Conservation (phyloP, 2,329 filamentous ascomycete species). For the Myotisia sp. region DNA sequence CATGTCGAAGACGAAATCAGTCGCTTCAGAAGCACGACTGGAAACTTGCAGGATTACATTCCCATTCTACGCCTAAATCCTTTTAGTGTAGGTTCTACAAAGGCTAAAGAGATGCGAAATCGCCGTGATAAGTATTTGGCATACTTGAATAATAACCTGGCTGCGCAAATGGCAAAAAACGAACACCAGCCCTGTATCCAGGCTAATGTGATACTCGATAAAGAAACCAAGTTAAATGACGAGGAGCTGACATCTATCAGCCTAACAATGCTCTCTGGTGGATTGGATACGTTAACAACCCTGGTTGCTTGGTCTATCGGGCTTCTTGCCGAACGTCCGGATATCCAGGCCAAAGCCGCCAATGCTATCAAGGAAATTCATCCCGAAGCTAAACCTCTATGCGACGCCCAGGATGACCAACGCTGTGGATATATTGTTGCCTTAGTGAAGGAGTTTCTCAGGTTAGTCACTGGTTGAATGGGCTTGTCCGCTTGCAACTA, state of each 20-base stretch:
- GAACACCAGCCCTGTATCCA: slow-evolving; percentile 52
- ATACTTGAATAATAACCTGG: slow-evolving; percentile 43
- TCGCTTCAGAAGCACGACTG: slow-evolving; percentile 45
- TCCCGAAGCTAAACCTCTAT: slow-evolving; percentile 40
- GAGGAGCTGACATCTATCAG: slow-evolving; percentile 52
- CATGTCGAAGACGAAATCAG: slow-evolving; percentile 49
- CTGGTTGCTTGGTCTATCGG: slow-evolving; percentile 52
- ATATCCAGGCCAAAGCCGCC: slow-evolving; percentile 48
- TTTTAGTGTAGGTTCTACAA: slow-evolving; percentile 43
- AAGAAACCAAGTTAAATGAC: slow-evolving; percentile 47
- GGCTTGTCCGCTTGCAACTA: no score
- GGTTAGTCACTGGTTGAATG: no score
- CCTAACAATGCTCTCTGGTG: slow-evolving; percentile 54
- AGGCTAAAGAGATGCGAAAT: slow-evolving; percentile 45
- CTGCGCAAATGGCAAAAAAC: slow-evolving; percentile 46
- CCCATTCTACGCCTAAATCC: slow-evolving; percentile 47
- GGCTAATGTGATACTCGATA: slow-evolving; percentile 50
- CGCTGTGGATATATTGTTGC: slow-evolving; percentile 50
- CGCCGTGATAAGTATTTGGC: slow-evolving; percentile 48
- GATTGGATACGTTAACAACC: slow-evolving; percentile 53
- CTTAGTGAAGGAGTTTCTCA: slow-evolving; percentile 47
- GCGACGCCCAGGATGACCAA: slow-evolving; percentile 48
- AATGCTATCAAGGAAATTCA: slow-evolving; percentile 44
- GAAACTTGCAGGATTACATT: slow-evolving; percentile 49
- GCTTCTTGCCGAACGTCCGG: slow-evolving; percentile 43